A percentile compares a stretch with the other conserved stretches of the same genome.
These are phyloP conservation scores for Xylaria longipes DNA, from an alignment of 495 filamentous ascomycete genomes.

Conservation along the genomic window DNA sequence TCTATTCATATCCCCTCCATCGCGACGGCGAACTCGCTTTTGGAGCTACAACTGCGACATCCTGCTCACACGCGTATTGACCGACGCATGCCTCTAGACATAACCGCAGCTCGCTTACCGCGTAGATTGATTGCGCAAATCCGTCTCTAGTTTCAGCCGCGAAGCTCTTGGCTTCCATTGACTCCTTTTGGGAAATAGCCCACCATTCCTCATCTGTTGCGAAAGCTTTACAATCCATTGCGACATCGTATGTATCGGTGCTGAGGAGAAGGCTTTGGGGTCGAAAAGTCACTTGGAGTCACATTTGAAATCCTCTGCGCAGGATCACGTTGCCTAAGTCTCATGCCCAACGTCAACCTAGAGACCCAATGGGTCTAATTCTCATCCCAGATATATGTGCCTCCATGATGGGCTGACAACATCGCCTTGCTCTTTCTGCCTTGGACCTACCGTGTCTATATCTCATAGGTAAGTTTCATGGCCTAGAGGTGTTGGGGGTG, in stretches of 20 bases:
- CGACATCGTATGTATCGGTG: background rate
- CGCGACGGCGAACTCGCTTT: background rate
- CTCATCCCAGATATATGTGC: background rate
- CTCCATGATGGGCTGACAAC: background rate
- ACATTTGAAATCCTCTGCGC: background rate
- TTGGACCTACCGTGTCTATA: background rate
- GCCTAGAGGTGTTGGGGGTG: background rate
- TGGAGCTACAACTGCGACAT: background rate
- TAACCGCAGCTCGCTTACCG: constrained; percentile 18
- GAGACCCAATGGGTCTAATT: background rate
- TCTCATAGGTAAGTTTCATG: background rate
- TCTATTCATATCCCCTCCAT: constrained; percentile 7
- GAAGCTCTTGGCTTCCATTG: constrained; percentile 8
- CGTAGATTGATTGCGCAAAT: constrained; percentile 13
- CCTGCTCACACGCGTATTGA: background rate
- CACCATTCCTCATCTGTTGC: constrained; percentile 12
- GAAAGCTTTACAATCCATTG: constrained; percentile 13
- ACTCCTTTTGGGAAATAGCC: constrained; percentile 13
- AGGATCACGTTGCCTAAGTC: background rate
- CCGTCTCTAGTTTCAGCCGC: constrained; percentile 18
- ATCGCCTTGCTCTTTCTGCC: background rate
- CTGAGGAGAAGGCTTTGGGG: background rate
- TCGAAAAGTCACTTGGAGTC: background rate
- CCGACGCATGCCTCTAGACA: background rate
- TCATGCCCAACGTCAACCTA: background rate